Percentiles rank a stretch among this genome's conserved stretches.
These are phyloP conservation scores for Aphanoascus verrucosus DNA, from an alignment of 2,329 filamentous ascomycete genomes.

Conservation along the genomic window DNA sequence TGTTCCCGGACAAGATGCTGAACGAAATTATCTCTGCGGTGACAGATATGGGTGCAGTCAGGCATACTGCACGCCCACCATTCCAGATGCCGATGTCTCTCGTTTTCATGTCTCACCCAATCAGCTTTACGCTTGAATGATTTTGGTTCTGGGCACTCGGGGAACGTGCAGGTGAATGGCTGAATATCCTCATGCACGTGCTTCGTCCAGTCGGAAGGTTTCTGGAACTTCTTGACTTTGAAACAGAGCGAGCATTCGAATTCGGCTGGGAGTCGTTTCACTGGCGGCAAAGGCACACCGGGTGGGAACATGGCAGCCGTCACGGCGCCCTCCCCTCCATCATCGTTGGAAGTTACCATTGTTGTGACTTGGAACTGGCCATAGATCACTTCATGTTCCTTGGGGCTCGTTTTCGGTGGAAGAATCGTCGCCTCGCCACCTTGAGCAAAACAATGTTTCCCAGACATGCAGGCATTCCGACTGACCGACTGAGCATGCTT, in stretches of 20 bases:
- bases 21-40: conserved; percentile 81
- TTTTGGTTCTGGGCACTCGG: conserved; percentile 69
- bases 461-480: conserved; percentile 49
- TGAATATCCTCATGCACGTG: conserved; percentile 90
- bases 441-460: conserved; percentile 52
- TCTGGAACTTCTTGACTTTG: conserved; percentile 70
- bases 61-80: conserved; percentile 80
- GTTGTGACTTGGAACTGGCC: conserved; percentile 44
- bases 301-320: conserved; percentile 63
- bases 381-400: conserved; percentile 48
- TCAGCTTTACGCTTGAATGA: conserved; percentile 93
- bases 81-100: conserved; percentile 77
- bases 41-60: conserved; percentile 73
- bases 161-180: conserved; percentile 87
- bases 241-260: conserved; percentile 88
- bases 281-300: conserved; percentile 73
- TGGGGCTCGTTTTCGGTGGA: conserved; percentile 43
- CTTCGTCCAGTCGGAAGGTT: conserved; percentile 94
- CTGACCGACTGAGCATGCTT: conserved; percentile 56
- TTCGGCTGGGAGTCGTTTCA: conserved; percentile 64
- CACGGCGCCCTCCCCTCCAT: conserved; percentile 57
- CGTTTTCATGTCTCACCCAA: conserved; percentile 90
- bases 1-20: conserved; percentile 88
- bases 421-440: conserved; percentile 57
- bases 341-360: conserved; percentile 48